Percentiles rank a stretch among this genome's conserved stretches.
Evolutionary conservation across 139 green algal species (phyloP).

Genomic region (Haematococcus sp.): DNA sequence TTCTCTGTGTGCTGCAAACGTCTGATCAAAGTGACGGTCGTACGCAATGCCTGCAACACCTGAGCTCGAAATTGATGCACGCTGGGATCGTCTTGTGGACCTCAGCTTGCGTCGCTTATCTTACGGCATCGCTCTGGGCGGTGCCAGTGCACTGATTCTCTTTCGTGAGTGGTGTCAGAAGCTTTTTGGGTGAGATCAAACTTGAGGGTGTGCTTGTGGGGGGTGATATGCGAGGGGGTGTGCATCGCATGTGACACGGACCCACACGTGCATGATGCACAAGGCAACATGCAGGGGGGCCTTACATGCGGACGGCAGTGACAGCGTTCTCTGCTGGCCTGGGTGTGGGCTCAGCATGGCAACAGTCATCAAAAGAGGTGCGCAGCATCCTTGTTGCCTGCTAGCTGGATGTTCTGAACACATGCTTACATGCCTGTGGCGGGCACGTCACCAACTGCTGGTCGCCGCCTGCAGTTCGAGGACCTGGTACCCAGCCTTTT

Average conservation of each 20-base stretch:
- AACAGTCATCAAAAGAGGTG: constrained; percentile 1
- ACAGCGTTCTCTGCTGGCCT: constrained; percentile 2
- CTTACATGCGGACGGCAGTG: not conserved
- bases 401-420: too few relatives aligned
- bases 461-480: not conserved
- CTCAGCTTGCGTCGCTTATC: not conserved
- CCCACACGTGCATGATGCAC: too few relatives aligned
- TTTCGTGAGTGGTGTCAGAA: not conserved
- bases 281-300: not conserved
- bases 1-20: too few relatives aligned
- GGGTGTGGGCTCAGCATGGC: constrained; percentile 3
- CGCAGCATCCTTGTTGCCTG: too few relatives aligned
- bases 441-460: too few relatives aligned
- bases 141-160: not conserved
- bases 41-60: too few relatives aligned
- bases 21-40: too few relatives aligned
- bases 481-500: constrained; percentile 5
- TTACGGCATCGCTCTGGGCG: not conserved
- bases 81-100: not conserved
- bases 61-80: constrained; percentile 2
- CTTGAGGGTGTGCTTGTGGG: not conserved
- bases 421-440: too few relatives aligned
- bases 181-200: not conserved
- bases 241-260: too few relatives aligned
- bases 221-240: too few relatives aligned